Evolutionary conservation across 2,329 filamentous ascomycete species (phyloP).

Genomic region (Clonostachys chloroleuca): DNA sequence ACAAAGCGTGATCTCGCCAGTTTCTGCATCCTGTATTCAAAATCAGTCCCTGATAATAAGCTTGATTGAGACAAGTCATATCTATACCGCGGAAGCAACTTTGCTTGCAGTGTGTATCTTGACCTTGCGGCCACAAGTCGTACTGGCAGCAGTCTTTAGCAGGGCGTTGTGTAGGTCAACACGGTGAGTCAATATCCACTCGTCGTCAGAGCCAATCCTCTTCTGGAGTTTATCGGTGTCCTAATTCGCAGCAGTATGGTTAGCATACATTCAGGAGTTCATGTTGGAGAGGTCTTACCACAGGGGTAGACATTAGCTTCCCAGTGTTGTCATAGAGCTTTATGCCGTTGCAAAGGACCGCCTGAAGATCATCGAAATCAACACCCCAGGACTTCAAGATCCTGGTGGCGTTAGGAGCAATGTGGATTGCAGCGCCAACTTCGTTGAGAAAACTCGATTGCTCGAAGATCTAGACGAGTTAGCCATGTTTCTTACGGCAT

Average conservation of each 20-base stretch:
- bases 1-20: too few species aligned
- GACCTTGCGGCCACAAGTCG: slow-evolving; percentile 14
- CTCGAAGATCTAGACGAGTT: slow-evolving; percentile 27
- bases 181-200: slow-evolving; percentile 15
- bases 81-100: slow-evolving; percentile 18
- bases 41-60: too few species aligned
- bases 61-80: neutral
- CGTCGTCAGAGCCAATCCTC: too few species aligned
- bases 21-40: too few species aligned
- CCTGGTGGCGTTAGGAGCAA: slow-evolving; percentile 29
- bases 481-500: slow-evolving; percentile 9
- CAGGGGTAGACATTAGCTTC: too few species aligned
- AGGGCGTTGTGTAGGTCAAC: slow-evolving; percentile 32
- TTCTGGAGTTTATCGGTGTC: too few species aligned
- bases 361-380: slow-evolving; percentile 5
- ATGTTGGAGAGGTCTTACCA: too few species aligned
- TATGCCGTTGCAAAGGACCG: too few species aligned
- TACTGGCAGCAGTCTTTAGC: slow-evolving; percentile 21
- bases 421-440: slow-evolving; percentile 29
- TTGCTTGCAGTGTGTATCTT: slow-evolving; percentile 13
- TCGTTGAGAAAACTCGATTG: slow-evolving; percentile 27
- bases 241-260: too few species aligned
- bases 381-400: slow-evolving; percentile 28
- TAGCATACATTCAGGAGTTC: too few species aligned
- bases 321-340: too few species aligned